Base-by-base conservation (phyloP, 768 basidiomycete species). In the Leccinum truebloodii region DNA sequence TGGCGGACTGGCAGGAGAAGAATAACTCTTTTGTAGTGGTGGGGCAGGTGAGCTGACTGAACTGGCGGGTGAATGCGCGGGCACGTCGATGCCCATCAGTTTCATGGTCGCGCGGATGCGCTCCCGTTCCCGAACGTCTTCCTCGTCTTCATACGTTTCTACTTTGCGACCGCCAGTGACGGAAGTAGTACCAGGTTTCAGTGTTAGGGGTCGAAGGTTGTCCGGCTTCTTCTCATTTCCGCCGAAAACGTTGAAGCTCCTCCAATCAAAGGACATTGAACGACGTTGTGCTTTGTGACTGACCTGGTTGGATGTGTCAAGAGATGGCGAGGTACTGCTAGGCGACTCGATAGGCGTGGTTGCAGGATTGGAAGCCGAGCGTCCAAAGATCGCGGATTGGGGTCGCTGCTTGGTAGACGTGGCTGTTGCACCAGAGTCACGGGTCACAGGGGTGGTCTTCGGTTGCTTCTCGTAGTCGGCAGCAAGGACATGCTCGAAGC, bases 401-500 rank as follows among this genome's bases (percentile, higher is more conserved):
- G 88, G 84, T 34, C 88, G 82, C 10, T 79, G 68, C 70, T 86
- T 87, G 24, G 63, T 57, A n/a, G 65, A 52, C 39, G 59, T 60
- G 49, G 59, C 22, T 10, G 56, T 32, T 22, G 48, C 9, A 52
- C 46, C 69, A 52, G 59, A 14, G 60, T 67, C 55, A 60, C 75
- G 63, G 37, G 74, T 68, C 50, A 72, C 53, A 67, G 63, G 77
- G 13, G 77, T 70, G 13, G 85, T 77, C 35, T 83, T 83, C 12
- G 77, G 75, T 32, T 83, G 78, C 60, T 85, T 83, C 52, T 91
- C 90, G 67, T 92, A 96, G 73, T 98, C 95, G 50, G 85, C 88
- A n/a, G 95, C 92, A 37, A 98, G 85, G 57, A 98, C 91, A 67
- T 96, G 94, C 74, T 98, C 96, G 76, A 96, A 98, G 24, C 95